Evolutionary conservation across 1,139 yeast genomes (phyloP).

Genomic region (Diutina catenulata): DNA sequence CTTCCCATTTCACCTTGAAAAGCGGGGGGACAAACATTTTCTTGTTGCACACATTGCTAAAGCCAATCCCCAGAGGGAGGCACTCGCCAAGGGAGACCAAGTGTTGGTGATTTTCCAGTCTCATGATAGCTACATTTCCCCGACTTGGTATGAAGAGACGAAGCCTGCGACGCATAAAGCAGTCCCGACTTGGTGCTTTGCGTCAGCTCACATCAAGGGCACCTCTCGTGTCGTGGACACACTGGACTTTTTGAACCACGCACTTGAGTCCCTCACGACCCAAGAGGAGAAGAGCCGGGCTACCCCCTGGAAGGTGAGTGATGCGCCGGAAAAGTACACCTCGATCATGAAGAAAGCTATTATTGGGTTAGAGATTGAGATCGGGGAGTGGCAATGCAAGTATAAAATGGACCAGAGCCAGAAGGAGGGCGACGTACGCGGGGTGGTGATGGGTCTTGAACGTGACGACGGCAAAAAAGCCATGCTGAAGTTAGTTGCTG

Average conservation of each 20-base stretch:
- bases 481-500: not conserved
- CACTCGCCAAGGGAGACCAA: conserved; percentile 26
- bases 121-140: conserved; percentile 44
- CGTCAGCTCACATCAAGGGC: conserved; percentile 49
- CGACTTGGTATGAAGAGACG: conserved; percentile 42
- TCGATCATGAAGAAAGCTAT: conserved; percentile 40
- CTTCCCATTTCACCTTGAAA: conserved; percentile 39
- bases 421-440: conserved; percentile 33
- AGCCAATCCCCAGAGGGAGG: conserved; percentile 40
- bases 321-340: conserved; percentile 45
- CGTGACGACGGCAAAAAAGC: not conserved
- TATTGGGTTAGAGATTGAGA: conserved; percentile 46
- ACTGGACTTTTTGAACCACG: conserved; percentile 33
- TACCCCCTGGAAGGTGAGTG: conserved; percentile 43
- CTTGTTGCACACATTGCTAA: conserved; percentile 50
- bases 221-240: conserved; percentile 36
- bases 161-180: conserved; percentile 48
- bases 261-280: conserved; percentile 33
- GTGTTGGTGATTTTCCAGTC: conserved; percentile 47
- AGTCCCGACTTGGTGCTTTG: conserved; percentile 70
- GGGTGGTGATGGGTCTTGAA: conserved; percentile 22
- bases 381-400: conserved; percentile 40
- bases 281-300: conserved; percentile 35
- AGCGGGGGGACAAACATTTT: conserved; percentile 23
- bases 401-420: conserved; percentile 51